Evolutionary conservation across 495 filamentous ascomycete genomes (phyloP), one percentile per base, ranked within the genome.

Genomic region (Hamigera avellanea): DNA sequence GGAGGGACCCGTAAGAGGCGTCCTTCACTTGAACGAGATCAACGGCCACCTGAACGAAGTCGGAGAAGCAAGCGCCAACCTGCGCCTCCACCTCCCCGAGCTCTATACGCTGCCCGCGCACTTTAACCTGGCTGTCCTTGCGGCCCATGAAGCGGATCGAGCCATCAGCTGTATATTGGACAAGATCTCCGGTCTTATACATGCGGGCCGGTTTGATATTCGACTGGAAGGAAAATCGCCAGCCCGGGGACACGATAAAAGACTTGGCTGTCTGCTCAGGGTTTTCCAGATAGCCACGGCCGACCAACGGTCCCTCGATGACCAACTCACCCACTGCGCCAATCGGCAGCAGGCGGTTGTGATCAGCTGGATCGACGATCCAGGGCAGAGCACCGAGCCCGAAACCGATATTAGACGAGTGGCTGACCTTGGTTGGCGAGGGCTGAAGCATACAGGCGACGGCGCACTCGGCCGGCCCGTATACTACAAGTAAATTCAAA

Each of bases 391-490:
- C 34, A 8, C 46, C 50, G 25, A 41, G 31, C 14, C 40, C 9
- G 25, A 30, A 21, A 14, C 36, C 39, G 19, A 50, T 41, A 26
- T 48, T 25, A 25, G 32, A 32, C 14, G 28, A 27, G 0, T 25
- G 15, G 2, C 32, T 43, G 8, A 33, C 40, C n/a, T 3, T 23
- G 14, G 23, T 35, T 35, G 6, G 39, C 32, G 1, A 37, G 40
- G 12, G 27, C 36, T 21, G 36, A 41, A 12, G 42, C 37, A 18
- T 43, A 39, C 23, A 12, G 26, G 34, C 15, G 2, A 37, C 13
- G 14, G 36, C 37, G 43, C 56, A 66, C 45, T 77, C 73, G 3
- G 54, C 55, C 0, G 75, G 75, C 0, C 75, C 75, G 46, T 80
- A 80, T 3, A 56, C 66, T 36, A 26, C 25, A 26, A 7, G 25